Percentiles rank a stretch among this genome's conserved stretches.
Conservation (phyloP, 768 basidiomycete genomes). For the Daedaleopsis sinensis region DNA sequence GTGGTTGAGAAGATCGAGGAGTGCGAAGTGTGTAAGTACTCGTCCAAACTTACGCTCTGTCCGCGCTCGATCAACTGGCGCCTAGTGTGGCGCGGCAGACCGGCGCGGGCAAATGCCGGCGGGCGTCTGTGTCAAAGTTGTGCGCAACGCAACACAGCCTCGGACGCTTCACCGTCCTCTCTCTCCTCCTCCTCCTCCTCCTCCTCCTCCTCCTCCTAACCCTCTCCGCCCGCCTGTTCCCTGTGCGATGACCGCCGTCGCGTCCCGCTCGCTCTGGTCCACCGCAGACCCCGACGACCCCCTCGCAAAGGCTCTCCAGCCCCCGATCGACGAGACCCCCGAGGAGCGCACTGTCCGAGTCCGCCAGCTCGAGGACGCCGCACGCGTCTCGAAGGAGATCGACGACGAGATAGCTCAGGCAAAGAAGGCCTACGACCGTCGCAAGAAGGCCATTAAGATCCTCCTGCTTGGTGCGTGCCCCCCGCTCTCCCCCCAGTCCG, state of each 20-base stretch:
- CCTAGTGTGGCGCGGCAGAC: too few relatives aligned
- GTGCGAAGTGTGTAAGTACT: too few relatives aligned
- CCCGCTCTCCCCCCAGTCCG: not conserved
- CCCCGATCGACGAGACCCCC: slow-evolving; percentile 40
- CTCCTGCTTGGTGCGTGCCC: slow-evolving; percentile 51
- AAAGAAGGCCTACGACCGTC: slow-evolving; percentile 50
- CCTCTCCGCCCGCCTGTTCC: not conserved
- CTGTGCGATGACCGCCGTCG: slow-evolving; percentile 8
- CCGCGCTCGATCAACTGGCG: too few relatives aligned
- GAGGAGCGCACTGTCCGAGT: slow-evolving; percentile 40
- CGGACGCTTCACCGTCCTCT: not conserved
- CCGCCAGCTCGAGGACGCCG: slow-evolving; percentile 43
- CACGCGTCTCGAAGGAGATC: slow-evolving; percentile 48
- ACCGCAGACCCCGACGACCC: slow-evolving; percentile 35
- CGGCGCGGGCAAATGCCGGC: too few relatives aligned
- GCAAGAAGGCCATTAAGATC: slow-evolving; percentile 55
- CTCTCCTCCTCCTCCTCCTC: not conserved
- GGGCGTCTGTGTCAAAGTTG: too few relatives aligned
- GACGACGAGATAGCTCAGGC: slow-evolving; percentile 48
- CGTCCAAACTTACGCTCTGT: too few relatives aligned
- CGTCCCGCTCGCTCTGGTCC: slow-evolving; percentile 8
- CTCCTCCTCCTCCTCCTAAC: not conserved
- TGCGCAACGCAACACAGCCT: too few relatives aligned
- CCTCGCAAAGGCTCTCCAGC: slow-evolving; percentile 32
- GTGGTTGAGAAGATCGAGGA: too few relatives aligned